Evolutionary conservation across 2,329 filamentous ascomycete species (phyloP), one percentile per base, ranked within the genome.

Genomic region (Alternaria novae-zelandiae): DNA sequence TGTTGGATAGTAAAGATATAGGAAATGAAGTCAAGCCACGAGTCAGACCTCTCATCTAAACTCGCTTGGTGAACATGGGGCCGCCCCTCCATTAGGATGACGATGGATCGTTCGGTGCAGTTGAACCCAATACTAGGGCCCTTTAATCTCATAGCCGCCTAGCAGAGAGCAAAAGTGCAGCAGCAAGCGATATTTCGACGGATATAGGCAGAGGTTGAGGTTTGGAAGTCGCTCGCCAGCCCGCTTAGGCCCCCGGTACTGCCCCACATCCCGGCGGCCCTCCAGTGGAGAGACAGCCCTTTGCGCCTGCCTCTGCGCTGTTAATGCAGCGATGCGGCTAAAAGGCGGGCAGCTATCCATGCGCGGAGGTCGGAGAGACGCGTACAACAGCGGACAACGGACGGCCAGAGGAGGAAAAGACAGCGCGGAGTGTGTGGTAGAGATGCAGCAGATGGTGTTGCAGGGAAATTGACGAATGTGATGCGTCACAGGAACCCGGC

Each of bases 1-100:
- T 55, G 46, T 20, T 55, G 49, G 56, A 59, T 43, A 53, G 41
- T 28, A 36, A 64, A 64, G 70, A 70, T 69, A 69, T 67, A 75
- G 71, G 74, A 77, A 73, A 75, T 77, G 73, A 70, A 72, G 70
- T 63, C 71, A 72, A 71, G 75, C 68, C 72, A 70, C 74, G 74
- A 78, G 75, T 77, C 75, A 78, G 74, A 64, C 64, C 54, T 67
- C 63, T 72, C 68, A 71, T 74, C 68, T 68, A 73, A 71, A 59
- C 60, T 69, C 46, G 63, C 62, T 62, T 57, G 60, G 63, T 25
- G 54, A 26, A 59, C 66, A 72, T 76, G 68, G 67, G 63, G 69
- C 64, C 64, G 70, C 15, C 68, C 61, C 54, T 66, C 60, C 43
- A 61, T 54, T 25, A 54, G 51, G 57, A 62, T 23, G 61, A 66